Conservation (phyloP, 306 rosid species). For the Begonia loranthoides region DNA sequence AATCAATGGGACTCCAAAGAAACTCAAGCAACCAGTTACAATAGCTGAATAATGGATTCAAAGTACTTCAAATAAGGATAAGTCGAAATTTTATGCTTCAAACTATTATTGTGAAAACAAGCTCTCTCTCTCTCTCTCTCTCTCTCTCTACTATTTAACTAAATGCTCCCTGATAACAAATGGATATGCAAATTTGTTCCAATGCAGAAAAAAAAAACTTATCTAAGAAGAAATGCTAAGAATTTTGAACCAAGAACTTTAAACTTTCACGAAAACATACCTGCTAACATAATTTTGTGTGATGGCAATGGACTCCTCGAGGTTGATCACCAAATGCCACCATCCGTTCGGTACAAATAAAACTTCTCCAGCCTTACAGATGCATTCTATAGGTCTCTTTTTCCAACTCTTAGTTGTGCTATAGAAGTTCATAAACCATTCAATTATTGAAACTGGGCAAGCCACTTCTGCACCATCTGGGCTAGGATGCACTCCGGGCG, state of each 20-base stretch:
- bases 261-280: slow-evolving; percentile 12
- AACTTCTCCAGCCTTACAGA: slow-evolving; percentile 87
- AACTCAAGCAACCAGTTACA: no score
- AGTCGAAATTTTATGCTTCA: no score
- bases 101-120: no score
- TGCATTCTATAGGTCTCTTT: slow-evolving; percentile 73
- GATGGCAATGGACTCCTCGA: slow-evolving; percentile 87
- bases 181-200: no score
- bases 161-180: no score
- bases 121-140: no score
- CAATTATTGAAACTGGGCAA: slow-evolving; percentile 82
- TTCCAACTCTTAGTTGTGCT: slow-evolving; percentile 57
- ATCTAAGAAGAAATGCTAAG: no score
- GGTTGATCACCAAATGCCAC: slow-evolving; percentile 98
- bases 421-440: slow-evolving; percentile 98
- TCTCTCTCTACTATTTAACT: no score
- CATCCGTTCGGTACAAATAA: slow-evolving; percentile 90
- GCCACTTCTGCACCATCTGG: slow-evolving; percentile 93
- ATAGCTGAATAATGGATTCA: no score
- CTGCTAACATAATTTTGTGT: slow-evolving; percentile 93
- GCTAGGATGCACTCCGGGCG: slow-evolving; percentile 93
- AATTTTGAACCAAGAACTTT: no score
- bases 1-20: background rate
- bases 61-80: no score
- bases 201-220: no score